Evolutionary conservation across 495 filamentous ascomycete genomes (phyloP).

Genomic region (Aspergillus hancockii): DNA sequence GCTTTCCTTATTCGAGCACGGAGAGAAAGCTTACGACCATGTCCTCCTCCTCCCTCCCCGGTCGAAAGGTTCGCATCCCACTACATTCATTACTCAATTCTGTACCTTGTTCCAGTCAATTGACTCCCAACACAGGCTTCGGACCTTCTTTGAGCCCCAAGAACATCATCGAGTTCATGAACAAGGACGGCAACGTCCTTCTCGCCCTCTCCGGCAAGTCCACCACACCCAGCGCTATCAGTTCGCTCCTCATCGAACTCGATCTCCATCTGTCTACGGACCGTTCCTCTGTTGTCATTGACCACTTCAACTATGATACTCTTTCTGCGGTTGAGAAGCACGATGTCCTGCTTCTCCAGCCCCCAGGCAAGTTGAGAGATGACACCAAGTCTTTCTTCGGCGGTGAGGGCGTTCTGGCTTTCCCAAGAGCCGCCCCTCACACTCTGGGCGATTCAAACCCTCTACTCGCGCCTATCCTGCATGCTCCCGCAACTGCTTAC

Average conservation of each 20-base stretch:
- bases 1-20: slow-evolving; percentile 81
- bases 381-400: slow-evolving; percentile 81
- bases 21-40: slow-evolving; percentile 89
- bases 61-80: slow-evolving; percentile 69
- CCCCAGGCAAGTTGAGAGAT: slow-evolving; percentile 58
- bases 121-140: slow-evolving; percentile 59
- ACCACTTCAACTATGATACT: slow-evolving; percentile 93
- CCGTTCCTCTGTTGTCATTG: slow-evolving; percentile 77
- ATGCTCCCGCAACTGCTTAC: slow-evolving; percentile 81
- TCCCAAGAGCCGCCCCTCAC: slow-evolving; percentile 79
- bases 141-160: slow-evolving; percentile 86
- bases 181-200: slow-evolving; percentile 88
- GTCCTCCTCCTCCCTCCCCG: slow-evolving; percentile 83
- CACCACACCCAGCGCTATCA: slow-evolving; percentile 72
- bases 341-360: slow-evolving; percentile 79
- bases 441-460: slow-evolving; percentile 72
- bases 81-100: background rate
- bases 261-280: slow-evolving; percentile 89
- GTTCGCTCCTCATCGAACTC: slow-evolving; percentile 84
- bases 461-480: slow-evolving; percentile 77
- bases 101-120: slow-evolving; percentile 17
- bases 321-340: slow-evolving; percentile 76
- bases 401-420: slow-evolving; percentile 69
- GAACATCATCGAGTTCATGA: slow-evolving; percentile 85
- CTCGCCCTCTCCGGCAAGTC: slow-evolving; percentile 77